A percentile compares a stretch with the other conserved stretches of the same genome.
phyloP scores from a whole-genome alignment of 352 stramenopile genomes.

The Phytophthora boehmeriae region DNA sequence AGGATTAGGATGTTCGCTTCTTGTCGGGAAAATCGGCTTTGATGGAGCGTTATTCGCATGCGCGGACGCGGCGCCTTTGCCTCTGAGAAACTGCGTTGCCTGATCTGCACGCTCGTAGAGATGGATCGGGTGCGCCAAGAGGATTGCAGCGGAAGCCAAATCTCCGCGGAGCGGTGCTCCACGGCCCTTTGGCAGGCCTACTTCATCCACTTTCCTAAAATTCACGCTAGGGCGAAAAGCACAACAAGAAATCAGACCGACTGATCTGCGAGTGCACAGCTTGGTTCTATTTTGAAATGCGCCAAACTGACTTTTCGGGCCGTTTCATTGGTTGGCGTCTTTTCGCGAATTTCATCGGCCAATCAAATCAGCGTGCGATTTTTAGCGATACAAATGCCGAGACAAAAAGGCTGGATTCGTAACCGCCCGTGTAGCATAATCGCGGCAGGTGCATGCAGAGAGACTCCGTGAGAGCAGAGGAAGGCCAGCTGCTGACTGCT shows the following conservation, averaged over 20 bases:
- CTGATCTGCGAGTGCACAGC: constrained; percentile 1
- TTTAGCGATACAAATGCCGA: too few relatives aligned
- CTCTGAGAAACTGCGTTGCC: background rate
- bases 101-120: background rate
- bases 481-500: constrained; percentile 2
- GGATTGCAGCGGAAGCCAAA: constrained; percentile 4
- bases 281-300: constrained; percentile 1
- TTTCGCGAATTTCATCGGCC: too few relatives aligned
- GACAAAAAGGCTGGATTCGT: constrained; percentile 14
- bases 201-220: background rate
- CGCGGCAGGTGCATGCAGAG: constrained; percentile 17
- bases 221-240: constrained; percentile 8
- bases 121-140: background rate
- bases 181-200: constrained; percentile 18
- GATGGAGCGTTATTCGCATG: background rate
- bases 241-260: background rate
- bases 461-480: too few relatives aligned
- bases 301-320: too few relatives aligned
- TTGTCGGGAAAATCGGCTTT: background rate
- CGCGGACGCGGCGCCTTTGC: too few relatives aligned
- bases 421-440: constrained; percentile 22
- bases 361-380: too few relatives aligned
- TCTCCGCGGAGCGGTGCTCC: constrained; percentile 3
- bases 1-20: background rate
- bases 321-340: background rate